Percentiles rank a stretch among this genome's conserved stretches.
These are phyloP conservation scores for Lenzites betulinus DNA, from an alignment of 768 basidiomycete genomes.

Conservation along the genomic window DNA sequence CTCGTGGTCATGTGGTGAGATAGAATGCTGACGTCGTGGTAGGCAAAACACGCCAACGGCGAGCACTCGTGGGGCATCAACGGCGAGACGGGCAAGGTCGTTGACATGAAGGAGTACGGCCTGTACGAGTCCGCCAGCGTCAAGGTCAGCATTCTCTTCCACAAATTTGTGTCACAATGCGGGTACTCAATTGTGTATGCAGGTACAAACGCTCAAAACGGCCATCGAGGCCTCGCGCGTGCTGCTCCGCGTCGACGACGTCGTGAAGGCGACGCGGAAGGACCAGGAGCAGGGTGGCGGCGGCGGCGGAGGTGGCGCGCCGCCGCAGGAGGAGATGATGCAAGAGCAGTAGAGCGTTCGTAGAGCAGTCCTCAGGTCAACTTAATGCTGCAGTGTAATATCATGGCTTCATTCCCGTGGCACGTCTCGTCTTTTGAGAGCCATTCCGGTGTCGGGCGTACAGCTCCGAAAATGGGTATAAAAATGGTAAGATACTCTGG, in stretches of 20 bases:
- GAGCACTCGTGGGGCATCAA: slow-evolving; percentile 93
- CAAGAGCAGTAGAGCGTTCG: slow-evolving; percentile 12
- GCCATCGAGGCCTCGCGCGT: slow-evolving; percentile 96
- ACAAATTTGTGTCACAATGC: no score
- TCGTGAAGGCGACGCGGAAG: slow-evolving; percentile 85
- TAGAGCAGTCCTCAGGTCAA: slow-evolving; percentile 12
- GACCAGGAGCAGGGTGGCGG: slow-evolving; percentile 59
- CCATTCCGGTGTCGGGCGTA: no score
- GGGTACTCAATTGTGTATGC: background rate
- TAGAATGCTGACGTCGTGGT: background rate
- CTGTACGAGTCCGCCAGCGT: slow-evolving; percentile 96
- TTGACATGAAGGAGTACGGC: slow-evolving; percentile 94
- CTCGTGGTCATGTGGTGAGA: background rate
- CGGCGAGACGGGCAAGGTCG: slow-evolving; percentile 93
- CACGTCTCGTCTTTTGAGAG: no score
- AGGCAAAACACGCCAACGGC: slow-evolving; percentile 96
- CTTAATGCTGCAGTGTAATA: slow-evolving; percentile 16
- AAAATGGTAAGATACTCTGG: background rate
- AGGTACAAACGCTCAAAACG: slow-evolving; percentile 96
- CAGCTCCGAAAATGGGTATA: no score
- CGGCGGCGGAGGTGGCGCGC: slow-evolving; percentile 39
- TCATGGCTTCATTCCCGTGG: background rate
- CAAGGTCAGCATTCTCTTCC: slow-evolving; percentile 43
- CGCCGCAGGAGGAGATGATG: slow-evolving; percentile 60
- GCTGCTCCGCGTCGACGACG: slow-evolving; percentile 90